Conservation (phyloP, 345 rosid species). For the Odontarrhena argentea region DNA sequence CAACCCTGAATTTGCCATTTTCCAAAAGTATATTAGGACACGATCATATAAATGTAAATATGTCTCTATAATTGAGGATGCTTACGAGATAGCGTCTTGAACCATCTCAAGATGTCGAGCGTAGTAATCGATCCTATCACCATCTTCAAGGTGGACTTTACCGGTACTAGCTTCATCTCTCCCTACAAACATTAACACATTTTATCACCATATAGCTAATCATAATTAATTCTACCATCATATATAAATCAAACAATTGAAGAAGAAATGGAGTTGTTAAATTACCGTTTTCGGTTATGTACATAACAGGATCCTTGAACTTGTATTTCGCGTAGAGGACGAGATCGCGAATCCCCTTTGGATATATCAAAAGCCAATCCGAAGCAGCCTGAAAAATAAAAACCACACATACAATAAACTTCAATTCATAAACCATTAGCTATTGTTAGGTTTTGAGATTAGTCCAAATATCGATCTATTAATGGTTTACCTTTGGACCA, state of each 20-base stretch:
- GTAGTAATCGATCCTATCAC: constrained; percentile 40
- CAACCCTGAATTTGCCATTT: constrained; percentile 38
- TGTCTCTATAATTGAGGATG: no score
- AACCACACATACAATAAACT: background rate
- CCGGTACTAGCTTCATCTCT: constrained; percentile 38
- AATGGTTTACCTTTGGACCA: constrained; percentile 43
- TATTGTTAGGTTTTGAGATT: background rate
- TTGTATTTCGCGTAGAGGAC: constrained; percentile 49
- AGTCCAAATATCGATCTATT: background rate
- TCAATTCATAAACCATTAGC: no score
- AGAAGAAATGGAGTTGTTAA: background rate
- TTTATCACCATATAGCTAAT: background rate
- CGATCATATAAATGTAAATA: background rate
- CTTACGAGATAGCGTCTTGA: constrained; percentile 36
- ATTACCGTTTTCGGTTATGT: constrained; percentile 67
- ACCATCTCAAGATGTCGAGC: constrained; percentile 44
- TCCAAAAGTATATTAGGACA: constrained; percentile 9
- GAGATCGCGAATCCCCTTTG: constrained; percentile 53
- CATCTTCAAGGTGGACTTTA: constrained; percentile 34
- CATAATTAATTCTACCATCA: no score
- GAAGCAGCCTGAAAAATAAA: constrained; percentile 46
- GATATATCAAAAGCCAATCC: constrained; percentile 58
- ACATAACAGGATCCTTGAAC: constrained; percentile 52
- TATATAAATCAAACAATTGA: background rate
- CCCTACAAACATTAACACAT: constrained; percentile 28